phyloP scores from a whole-genome alignment of 2,329 filamentous ascomycete genomes.

The Ramularia endophylla region DNA sequence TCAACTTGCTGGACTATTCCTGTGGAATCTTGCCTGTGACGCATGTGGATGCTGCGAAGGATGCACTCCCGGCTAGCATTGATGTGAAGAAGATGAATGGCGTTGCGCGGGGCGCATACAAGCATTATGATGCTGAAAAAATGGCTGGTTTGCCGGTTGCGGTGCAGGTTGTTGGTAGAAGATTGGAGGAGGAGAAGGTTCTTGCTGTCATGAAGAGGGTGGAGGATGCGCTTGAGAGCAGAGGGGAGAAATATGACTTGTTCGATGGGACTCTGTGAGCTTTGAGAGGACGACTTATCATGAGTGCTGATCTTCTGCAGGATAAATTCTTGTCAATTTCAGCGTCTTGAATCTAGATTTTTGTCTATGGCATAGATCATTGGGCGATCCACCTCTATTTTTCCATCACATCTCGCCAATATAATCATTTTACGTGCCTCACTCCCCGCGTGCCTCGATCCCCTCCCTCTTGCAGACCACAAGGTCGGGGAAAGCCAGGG shows the following conservation, averaged over 20 bases:
- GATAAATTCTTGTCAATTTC: no score
- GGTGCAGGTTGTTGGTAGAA: slow-evolving; percentile 73
- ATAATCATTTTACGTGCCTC: no score
- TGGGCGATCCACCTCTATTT: no score
- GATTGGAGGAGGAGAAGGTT: slow-evolving; percentile 84
- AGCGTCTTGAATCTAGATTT: no score
- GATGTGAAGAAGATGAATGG: slow-evolving; percentile 64
- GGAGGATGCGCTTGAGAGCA: slow-evolving; percentile 62
- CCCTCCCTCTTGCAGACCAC: no score
- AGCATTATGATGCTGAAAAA: slow-evolving; percentile 70
- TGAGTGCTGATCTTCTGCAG: no score
- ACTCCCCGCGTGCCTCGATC: no score
- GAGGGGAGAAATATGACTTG: slow-evolving; percentile 46
- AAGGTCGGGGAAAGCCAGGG: no score
- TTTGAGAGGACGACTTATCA: no score
- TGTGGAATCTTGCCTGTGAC: slow-evolving; percentile 78
- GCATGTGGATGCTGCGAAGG: slow-evolving; percentile 65
- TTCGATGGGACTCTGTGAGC: slow-evolving; percentile 28
- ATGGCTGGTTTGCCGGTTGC: slow-evolving; percentile 88
- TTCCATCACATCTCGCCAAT: no score
- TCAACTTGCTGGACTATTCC: slow-evolving; percentile 86
- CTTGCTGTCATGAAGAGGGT: slow-evolving; percentile 72
- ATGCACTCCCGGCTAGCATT: slow-evolving; percentile 59
- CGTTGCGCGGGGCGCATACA: slow-evolving; percentile 76
- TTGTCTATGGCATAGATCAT: no score